Evolutionary conservation across 345 rosid species (phyloP).

Genomic region (Salix udensis): DNA sequence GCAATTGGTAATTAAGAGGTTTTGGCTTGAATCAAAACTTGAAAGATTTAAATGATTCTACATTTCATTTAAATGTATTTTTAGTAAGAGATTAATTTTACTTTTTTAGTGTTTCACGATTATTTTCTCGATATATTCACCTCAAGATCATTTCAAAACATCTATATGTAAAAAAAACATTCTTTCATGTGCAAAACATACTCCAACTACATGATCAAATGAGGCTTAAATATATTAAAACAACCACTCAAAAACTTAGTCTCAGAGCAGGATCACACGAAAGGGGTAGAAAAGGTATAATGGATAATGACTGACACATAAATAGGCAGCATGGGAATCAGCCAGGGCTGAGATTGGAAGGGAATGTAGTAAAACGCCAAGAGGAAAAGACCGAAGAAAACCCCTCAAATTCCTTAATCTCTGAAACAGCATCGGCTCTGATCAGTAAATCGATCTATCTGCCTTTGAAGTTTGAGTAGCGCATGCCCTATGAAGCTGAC

Average conservation of each 20-base stretch:
- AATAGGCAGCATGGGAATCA: background rate
- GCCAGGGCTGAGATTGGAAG: background rate
- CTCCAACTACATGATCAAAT: no score
- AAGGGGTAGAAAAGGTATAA: background rate
- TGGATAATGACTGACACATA: no score
- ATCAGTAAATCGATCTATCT: background rate
- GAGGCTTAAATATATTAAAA: no score
- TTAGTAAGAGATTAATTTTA: no score
- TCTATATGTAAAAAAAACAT: no score
- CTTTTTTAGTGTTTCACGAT: no score
- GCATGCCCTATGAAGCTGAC: constrained; percentile 42
- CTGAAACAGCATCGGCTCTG: constrained; percentile 11
- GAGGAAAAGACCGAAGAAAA: constrained; percentile 15
- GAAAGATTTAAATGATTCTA: no score
- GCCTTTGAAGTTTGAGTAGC: constrained; percentile 26
- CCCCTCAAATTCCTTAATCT: constrained; percentile 4
- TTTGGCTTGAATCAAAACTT: background rate
- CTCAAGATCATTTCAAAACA: no score
- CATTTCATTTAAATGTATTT: no score
- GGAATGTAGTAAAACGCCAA: constrained; percentile 35
- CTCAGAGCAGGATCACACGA: background rate
- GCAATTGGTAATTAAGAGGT: background rate
- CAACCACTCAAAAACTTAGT: background rate
- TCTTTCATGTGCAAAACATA: no score
- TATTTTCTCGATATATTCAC: no score